Evolutionary conservation across 352 stramenopile genomes (phyloP), one percentile per base, ranked within the genome.

Genomic region (Sclerospora graminicola): DNA sequence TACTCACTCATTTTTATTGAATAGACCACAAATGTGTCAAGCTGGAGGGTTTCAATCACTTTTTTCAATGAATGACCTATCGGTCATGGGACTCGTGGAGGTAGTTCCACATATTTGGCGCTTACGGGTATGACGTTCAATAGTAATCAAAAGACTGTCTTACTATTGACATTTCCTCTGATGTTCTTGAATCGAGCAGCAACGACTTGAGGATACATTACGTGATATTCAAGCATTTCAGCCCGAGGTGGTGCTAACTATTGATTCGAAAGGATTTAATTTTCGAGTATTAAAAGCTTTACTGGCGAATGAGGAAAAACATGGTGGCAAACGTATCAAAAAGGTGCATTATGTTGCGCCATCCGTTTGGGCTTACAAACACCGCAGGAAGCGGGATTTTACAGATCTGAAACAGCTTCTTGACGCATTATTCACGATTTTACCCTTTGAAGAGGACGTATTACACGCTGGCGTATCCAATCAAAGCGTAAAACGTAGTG

Each of bases 321-420:
- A 0, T 8, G 36, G 28, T 40, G 8, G 11, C 2, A 54, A 51
- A 13, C 37, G 40, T 1, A 43, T 78, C 11, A 68, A 47, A 46
- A 71, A 75, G 35, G 74, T 77, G 24, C 78, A 89, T 44, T 89
- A 83, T 51, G 77, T 89, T n/a, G 70, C 74, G 24, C 77, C 77
- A 8, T 89, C 77, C 1, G 63, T 78, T 11, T 87, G 77, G 77
- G 77, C 77, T 27, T 89, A 84, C 54, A 71, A 65, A 21, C 63
- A 85, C 45, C 64, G 69, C 41, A 19, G 40, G 23, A 51, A 63
- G 29, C 48, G 43, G n/a, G 44, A 71, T 21, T 72, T 66, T 23
- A 32, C 40, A 2, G 54, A 66, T 8, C 53, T 89, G 18, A 31
- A 41, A 9, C 31, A 34, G 8, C 52, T 86, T 33, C 28, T 89